Percentiles rank a stretch among this genome's conserved stretches.
phyloP scores from a whole-genome alignment of 805 yeast species.

The Candida glaebosa region DNA sequence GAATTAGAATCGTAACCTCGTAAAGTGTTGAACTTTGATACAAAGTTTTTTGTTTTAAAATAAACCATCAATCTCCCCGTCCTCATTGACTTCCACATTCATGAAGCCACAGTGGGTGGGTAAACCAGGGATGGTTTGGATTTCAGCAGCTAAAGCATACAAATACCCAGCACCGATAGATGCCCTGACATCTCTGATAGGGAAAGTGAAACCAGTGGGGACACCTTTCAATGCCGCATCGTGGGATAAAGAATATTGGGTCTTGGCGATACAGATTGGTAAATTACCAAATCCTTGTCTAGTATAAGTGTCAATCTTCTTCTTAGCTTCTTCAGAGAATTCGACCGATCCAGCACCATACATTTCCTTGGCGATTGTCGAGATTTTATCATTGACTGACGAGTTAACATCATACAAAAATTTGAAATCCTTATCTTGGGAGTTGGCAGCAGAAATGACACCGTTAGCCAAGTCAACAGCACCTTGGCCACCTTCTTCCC shows the following conservation, averaged over 20 bases:
- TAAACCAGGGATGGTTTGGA: constrained; percentile 95
- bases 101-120: constrained; percentile 95
- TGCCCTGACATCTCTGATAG: constrained; percentile 90
- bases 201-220: constrained; percentile 90
- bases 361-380: constrained; percentile 79
- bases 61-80: constrained; percentile 91
- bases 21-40: constrained; percentile 6
- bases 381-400: constrained; percentile 76
- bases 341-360: constrained; percentile 89
- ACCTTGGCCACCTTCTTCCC: constrained; percentile 95
- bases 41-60: constrained; percentile 42
- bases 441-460: constrained; percentile 40
- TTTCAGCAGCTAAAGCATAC: constrained; percentile 95
- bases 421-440: constrained; percentile 27
- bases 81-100: constrained; percentile 90
- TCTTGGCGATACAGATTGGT: constrained; percentile 96
- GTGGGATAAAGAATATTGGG: constrained; percentile 94
- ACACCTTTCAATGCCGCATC: constrained; percentile 93
- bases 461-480: constrained; percentile 82
- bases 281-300: constrained; percentile 84
- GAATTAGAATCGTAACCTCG: constrained; percentile 5
- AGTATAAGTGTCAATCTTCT: constrained; percentile 77
- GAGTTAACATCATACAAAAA: constrained; percentile 69
- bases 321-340: constrained; percentile 74
- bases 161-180: constrained; percentile 96